Percentiles rank a stretch among this genome's conserved stretches.
phyloP scores from a whole-genome alignment of 257 asterid species.

The Marsdenia floribunda region DNA sequence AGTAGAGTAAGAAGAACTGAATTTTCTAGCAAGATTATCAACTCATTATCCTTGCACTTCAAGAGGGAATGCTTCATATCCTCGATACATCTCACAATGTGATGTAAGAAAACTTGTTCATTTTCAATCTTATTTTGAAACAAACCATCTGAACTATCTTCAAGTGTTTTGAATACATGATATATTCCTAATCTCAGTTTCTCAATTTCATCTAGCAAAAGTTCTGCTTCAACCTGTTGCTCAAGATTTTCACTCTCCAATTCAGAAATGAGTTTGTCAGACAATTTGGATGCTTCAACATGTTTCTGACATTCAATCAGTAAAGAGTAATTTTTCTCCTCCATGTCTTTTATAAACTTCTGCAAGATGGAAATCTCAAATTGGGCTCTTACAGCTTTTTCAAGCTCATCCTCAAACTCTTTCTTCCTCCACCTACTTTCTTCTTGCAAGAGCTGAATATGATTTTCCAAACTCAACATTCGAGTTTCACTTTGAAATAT shows the following conservation, averaged over 20 bases:
- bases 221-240: conserved; percentile 90
- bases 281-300: conserved; percentile 81
- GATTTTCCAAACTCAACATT: conserved; percentile 58
- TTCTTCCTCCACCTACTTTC: conserved; percentile 65
- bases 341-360: conserved; percentile 88
- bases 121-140: conserved; percentile 43
- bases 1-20: conserved; percentile 65
- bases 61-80: conserved; percentile 44
- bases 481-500: conserved; percentile 49
- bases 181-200: conserved; percentile 64
- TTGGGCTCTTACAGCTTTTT: conserved; percentile 71
- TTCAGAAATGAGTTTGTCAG: conserved; percentile 79
- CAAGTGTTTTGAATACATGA: conserved; percentile 61
- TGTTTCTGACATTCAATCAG: conserved; percentile 80
- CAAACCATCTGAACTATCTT: conserved; percentile 26
- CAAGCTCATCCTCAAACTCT: conserved; percentile 74
- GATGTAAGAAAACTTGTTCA: conserved; percentile 47
- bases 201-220: conserved; percentile 72
- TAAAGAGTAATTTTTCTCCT: conserved; percentile 65
- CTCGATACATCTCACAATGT: conserved; percentile 48
- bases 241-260: conserved; percentile 90
- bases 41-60: conserved; percentile 60
- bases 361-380: conserved; percentile 80
- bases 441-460: conserved; percentile 63
- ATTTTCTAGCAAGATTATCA: conserved; percentile 64